These are phyloP conservation scores for Fusarium sp. DNA, from an alignment of 2,329 filamentous ascomycete species.

Conservation along the genomic window DNA sequence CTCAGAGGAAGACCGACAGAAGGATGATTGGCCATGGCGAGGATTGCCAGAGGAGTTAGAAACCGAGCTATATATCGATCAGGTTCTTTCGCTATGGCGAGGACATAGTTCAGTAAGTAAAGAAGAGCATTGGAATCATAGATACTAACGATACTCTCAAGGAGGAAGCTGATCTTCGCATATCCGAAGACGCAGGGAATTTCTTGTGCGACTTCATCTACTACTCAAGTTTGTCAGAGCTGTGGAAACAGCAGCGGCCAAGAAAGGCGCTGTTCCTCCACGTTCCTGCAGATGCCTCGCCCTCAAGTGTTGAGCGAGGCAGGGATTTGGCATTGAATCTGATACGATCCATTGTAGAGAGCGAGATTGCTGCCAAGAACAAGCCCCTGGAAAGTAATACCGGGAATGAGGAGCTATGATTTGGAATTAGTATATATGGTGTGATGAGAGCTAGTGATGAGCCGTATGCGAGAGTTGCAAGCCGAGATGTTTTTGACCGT, in stretches of 20 bases:
- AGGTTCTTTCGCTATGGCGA: constrained; percentile 69
- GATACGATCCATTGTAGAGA: constrained; percentile 68
- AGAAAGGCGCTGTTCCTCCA: constrained; percentile 76
- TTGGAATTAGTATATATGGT: background rate
- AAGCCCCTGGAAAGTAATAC: constrained; percentile 8
- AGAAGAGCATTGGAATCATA: background rate
- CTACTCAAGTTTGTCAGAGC: constrained; percentile 73
- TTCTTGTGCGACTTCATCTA: constrained; percentile 86
- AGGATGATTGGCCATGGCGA: constrained; percentile 66
- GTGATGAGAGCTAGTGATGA: background rate
- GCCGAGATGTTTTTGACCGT: background rate
- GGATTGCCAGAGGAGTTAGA: constrained; percentile 66
- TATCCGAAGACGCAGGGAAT: constrained; percentile 77
- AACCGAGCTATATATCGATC: constrained; percentile 68
- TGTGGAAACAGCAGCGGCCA: constrained; percentile 60
- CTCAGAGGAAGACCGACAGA: constrained; percentile 64
- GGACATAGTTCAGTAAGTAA: constrained; percentile 60
- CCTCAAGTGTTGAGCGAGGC: constrained; percentile 61
- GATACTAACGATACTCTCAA: constrained; percentile 45
- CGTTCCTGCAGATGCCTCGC: constrained; percentile 71
- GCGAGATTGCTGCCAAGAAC: constrained; percentile 53
- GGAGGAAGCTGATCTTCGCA: constrained; percentile 62
- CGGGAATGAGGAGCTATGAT: constrained; percentile 11
- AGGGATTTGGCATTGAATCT: constrained; percentile 66
- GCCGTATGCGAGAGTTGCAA: background rate